phyloP scores from a whole-genome alignment of 352 stramenopile species.

The Thraustotheca clavata region DNA sequence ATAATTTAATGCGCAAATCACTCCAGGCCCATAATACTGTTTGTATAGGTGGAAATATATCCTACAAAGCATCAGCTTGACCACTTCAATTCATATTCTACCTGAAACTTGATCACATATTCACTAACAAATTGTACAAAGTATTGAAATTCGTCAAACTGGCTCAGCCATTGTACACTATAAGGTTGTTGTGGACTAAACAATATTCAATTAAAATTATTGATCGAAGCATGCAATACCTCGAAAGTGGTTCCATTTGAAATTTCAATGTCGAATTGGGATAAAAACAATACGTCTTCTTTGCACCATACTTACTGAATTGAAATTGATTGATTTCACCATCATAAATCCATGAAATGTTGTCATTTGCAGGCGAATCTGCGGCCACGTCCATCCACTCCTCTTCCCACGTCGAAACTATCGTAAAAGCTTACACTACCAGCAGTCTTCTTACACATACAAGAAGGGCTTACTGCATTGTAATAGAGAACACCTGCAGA shows the following conservation, averaged over 20 bases:
- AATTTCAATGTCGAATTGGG: conserved; percentile 66
- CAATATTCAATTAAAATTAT: neutral
- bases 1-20: conserved; percentile 57
- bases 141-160: conserved; percentile 46
- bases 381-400: conserved; percentile 7
- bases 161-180: conserved; percentile 51
- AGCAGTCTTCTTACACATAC: neutral
- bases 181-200: conserved; percentile 51
- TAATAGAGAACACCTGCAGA: conserved; percentile 13
- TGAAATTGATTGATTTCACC: conserved; percentile 23
- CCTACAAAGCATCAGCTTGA: conserved; percentile 25
- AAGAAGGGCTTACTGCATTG: neutral
- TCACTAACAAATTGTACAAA: conserved; percentile 45
- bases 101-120: conserved; percentile 41
- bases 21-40: conserved; percentile 75
- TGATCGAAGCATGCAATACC: conserved; percentile 23
- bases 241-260: conserved; percentile 64
- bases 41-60: conserved; percentile 44
- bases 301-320: conserved; percentile 48
- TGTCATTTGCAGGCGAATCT: neutral
- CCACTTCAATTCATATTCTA: no score
- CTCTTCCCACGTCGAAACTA: conserved; percentile 6
- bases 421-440: neutral
- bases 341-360: conserved; percentile 58
- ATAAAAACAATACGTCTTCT: conserved; percentile 67